Percentiles rank a stretch among this genome's conserved stretches.
These are phyloP conservation scores for Fonsecaea pugnacius DNA, from an alignment of 2,329 filamentous ascomycete genomes.

Conservation along the genomic window DNA sequence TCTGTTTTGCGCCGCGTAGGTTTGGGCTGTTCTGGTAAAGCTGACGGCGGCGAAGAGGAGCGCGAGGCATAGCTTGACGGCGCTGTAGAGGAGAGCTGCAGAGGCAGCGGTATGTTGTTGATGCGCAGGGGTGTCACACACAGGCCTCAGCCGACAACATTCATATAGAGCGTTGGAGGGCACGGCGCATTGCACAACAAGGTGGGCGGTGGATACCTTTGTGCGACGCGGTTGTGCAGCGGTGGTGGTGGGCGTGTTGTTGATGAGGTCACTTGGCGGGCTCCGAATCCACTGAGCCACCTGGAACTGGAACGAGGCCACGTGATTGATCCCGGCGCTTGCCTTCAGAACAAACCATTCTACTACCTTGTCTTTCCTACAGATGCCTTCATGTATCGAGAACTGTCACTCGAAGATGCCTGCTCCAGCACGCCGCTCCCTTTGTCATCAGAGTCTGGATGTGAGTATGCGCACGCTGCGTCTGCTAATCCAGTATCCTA, in stretches of 20 bases:
- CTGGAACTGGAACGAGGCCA: background rate
- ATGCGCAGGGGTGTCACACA: background rate
- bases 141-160: background rate
- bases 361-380: no score
- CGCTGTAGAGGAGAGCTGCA: background rate
- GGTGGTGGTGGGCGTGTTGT: background rate
- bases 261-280: slow-evolving; percentile 7
- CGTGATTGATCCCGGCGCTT: background rate
- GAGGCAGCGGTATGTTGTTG: background rate
- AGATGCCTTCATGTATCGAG: no score
- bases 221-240: background rate
- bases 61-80: slow-evolving; percentile 32
- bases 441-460: no score
- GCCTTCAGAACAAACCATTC: background rate
- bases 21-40: slow-evolving; percentile 27
- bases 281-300: background rate
- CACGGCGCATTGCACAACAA: background rate
- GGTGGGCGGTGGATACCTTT: background rate
- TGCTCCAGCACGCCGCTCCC: no score
- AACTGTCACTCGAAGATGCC: no score
- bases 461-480: no score
- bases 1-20: slow-evolving; percentile 14
- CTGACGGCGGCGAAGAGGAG: slow-evolving; percentile 31
- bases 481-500: no score
- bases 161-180: background rate